Evolutionary conservation across 345 rosid species (phyloP).

Genomic region (Melaleuca quinquenervia): DNA sequence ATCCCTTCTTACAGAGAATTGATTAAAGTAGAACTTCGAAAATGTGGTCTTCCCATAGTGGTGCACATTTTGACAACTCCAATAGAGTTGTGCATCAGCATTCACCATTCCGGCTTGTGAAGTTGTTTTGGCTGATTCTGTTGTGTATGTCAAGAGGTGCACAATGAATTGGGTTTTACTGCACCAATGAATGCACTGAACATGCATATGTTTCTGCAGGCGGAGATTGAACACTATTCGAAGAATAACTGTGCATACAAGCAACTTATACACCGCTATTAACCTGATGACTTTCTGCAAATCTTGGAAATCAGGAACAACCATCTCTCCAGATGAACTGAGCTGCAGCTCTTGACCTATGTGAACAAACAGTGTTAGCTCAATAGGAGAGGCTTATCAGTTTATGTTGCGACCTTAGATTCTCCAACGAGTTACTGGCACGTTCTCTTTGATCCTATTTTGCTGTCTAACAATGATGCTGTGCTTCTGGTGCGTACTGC

Average conservation of each 20-base stretch:
- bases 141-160: background rate
- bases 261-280: conserved; percentile 79
- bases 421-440: background rate
- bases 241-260: conserved; percentile 54
- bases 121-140: background rate
- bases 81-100: background rate
- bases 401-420: background rate
- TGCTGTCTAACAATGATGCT: background rate
- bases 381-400: background rate
- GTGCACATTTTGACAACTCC: background rate
- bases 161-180: background rate
- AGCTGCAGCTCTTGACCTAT: background rate
- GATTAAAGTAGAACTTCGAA: background rate
- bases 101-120: background rate
- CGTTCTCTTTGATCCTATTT: background rate
- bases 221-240: conserved; percentile 53
- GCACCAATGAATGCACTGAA: background rate
- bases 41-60: background rate
- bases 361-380: background rate
- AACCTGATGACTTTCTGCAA: background rate
- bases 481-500: background rate
- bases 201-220: conserved; percentile 12
- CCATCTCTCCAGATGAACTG: background rate
- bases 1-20: background rate
- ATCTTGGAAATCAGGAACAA: background rate